Evolutionary conservation across 345 rosid species (phyloP).

Genomic region (Laguncularia racemosa): DNA sequence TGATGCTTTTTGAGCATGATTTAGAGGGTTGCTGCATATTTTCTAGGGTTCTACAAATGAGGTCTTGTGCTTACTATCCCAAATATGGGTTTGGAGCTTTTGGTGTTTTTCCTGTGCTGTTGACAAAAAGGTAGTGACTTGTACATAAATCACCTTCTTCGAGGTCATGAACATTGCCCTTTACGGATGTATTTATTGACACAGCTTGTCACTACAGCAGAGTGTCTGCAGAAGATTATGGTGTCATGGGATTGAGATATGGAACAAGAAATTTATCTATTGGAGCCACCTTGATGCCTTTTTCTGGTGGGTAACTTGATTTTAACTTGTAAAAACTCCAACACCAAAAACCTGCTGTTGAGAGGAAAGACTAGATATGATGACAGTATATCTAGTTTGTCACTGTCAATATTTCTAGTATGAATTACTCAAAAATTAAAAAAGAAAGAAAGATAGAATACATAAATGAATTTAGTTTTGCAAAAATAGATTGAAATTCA

Average conservation of each 20-base stretch:
- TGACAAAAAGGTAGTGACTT: slow-evolving; percentile 37
- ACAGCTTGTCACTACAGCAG: slow-evolving; percentile 24
- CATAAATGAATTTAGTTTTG: not conserved
- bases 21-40: slow-evolving; percentile 7
- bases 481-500: not conserved
- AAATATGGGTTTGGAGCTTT: slow-evolving; percentile 78
- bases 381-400: not conserved
- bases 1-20: not conserved
- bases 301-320: slow-evolving; percentile 27
- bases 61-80: slow-evolving; percentile 69
- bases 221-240: slow-evolving; percentile 42
- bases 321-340: not conserved
- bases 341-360: too few relatives aligned
- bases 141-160: not conserved
- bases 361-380: too few relatives aligned
- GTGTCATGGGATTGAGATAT: slow-evolving; percentile 82
- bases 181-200: slow-evolving; percentile 8
- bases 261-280: slow-evolving; percentile 62
- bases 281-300: slow-evolving; percentile 64
- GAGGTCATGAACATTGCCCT: not conserved
- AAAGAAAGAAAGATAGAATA: too few relatives aligned
- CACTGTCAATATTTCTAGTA: not conserved
- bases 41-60: slow-evolving; percentile 50
- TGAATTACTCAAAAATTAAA: not conserved
- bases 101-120: slow-evolving; percentile 55